Evolutionary conservation across 2,329 filamentous ascomycete genomes (phyloP).

Genomic region (Penicillium italicum): DNA sequence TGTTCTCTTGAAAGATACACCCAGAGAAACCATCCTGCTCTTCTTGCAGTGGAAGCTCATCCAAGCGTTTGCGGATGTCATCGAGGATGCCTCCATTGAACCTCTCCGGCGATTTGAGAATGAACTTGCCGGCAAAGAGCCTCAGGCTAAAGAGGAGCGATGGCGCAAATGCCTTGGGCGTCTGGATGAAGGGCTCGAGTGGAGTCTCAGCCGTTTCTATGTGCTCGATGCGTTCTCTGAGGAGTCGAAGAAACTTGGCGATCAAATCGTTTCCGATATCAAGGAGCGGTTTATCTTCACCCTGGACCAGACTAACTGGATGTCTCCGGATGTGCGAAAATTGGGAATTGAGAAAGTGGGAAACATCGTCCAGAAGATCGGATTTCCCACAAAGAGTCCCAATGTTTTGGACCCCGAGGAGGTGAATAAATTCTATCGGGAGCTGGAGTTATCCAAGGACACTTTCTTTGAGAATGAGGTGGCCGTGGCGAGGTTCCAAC

Average conservation of each 20-base stretch:
- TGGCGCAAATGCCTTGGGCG: constrained; percentile 63
- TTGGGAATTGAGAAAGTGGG: constrained; percentile 62
- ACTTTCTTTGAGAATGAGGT: constrained; percentile 59
- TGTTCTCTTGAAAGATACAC: constrained; percentile 52
- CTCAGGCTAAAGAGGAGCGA: constrained; percentile 59
- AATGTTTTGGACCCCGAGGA: constrained; percentile 57
- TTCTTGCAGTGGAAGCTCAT: constrained; percentile 65
- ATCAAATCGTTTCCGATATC: constrained; percentile 68
- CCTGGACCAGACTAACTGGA: constrained; percentile 59
- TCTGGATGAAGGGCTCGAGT: constrained; percentile 58
- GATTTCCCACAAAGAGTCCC: constrained; percentile 61
- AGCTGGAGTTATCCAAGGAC: constrained; percentile 49
- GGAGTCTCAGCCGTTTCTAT: constrained; percentile 69
- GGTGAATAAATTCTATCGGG: constrained; percentile 56
- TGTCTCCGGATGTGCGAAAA: constrained; percentile 58
- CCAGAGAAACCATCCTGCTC: constrained; percentile 55
- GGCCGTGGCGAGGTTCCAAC: constrained; percentile 48
- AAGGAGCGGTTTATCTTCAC: constrained; percentile 63
- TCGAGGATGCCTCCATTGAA: constrained; percentile 59
- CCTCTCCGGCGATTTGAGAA: constrained; percentile 61
- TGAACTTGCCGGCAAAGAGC: constrained; percentile 59
- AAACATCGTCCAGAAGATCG: constrained; percentile 66
- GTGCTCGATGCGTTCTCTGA: constrained; percentile 65
- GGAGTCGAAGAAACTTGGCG: constrained; percentile 62
- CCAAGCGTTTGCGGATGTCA: constrained; percentile 48